Evolutionary conservation across 164 flowering plant genomes (phyloP).

Genomic region (Houttuynia cordata): DNA sequence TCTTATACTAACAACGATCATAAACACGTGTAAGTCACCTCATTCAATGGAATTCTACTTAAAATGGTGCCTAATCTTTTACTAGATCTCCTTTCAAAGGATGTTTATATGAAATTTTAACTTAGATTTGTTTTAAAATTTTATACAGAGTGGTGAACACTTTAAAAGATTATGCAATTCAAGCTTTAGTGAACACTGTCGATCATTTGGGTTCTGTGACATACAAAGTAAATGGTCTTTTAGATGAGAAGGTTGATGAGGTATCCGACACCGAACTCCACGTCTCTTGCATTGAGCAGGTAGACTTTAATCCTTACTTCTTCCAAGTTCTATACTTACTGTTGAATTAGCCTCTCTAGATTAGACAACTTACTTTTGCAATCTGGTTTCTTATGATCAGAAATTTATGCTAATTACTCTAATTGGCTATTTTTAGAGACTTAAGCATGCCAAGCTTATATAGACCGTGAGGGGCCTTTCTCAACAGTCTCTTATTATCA

Average conservation of each 20-base stretch:
- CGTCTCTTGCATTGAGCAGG: conserved; percentile 84
- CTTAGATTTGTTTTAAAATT: neutral
- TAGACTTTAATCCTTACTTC: conserved; percentile 5
- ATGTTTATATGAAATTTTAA: neutral
- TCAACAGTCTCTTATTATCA: conserved; percentile 64
- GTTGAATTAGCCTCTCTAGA: neutral
- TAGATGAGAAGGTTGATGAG: conserved; percentile 79
- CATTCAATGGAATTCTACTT: neutral
- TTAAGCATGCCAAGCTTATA: conserved; percentile 63
- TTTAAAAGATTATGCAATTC: conserved; percentile 79
- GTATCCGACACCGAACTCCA: conserved; percentile 55
- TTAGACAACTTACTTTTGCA: neutral
- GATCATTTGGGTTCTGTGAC: conserved; percentile 91
- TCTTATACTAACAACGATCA: conserved; percentile 77
- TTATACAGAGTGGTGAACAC: conserved; percentile 59
- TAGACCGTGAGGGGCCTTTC: conserved; percentile 61
- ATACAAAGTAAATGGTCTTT: conserved; percentile 55
- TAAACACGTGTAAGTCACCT: conserved; percentile 49
- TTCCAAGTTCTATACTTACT: neutral
- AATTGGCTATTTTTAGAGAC: conserved; percentile 33
- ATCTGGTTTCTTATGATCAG: neutral
- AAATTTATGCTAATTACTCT: neutral
- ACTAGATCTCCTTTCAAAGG: neutral
- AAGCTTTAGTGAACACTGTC: conserved; percentile 82
- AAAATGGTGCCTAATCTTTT: neutral